Evolutionary conservation across 2,329 filamentous ascomycete species (phyloP).

Genomic region (Aspergillus sojae): DNA sequence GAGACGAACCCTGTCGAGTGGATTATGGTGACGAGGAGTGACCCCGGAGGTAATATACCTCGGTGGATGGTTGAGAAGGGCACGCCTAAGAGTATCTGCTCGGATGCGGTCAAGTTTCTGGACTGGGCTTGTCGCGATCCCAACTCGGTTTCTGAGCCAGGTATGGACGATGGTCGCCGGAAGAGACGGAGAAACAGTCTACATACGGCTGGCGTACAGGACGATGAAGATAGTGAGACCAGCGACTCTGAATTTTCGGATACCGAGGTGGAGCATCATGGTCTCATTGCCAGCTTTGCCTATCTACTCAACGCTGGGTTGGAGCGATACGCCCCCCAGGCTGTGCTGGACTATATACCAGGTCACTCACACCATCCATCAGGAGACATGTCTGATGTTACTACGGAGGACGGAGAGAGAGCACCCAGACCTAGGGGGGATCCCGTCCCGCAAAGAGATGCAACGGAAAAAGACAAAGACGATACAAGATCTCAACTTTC

Average conservation of each 20-base stretch:
- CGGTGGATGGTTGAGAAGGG: conserved; percentile 89
- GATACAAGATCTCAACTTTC: conserved; percentile 14
- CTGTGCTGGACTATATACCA: conserved; percentile 53
- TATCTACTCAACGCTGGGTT: conserved; percentile 45
- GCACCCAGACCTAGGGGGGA: conserved; percentile 1
- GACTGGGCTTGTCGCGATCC: conserved; percentile 69
- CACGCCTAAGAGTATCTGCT: conserved; percentile 77
- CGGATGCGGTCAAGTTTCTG: conserved; percentile 78
- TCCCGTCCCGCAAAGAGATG: background rate
- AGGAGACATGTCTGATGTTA: conserved; percentile 1
- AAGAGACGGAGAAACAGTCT: conserved; percentile 6
- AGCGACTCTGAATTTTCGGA: conserved; percentile 24
- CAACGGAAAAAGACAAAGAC: conserved; percentile 4
- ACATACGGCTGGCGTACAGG: conserved; percentile 4
- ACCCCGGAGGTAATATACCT: conserved; percentile 85
- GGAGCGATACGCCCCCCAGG: conserved; percentile 56
- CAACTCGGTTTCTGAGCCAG: conserved; percentile 41
- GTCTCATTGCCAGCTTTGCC: conserved; percentile 40
- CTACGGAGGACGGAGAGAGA: background rate
- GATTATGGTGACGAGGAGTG: conserved; percentile 89
- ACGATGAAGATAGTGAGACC: conserved; percentile 15
- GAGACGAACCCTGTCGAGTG: conserved; percentile 72
- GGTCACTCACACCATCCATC: conserved; percentile 24
- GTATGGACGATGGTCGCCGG: too few species aligned
- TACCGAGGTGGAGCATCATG: conserved; percentile 31